phyloP scores from a whole-genome alignment of 2,329 filamentous ascomycete genomes.

The Cladosporium sp. region DNA sequence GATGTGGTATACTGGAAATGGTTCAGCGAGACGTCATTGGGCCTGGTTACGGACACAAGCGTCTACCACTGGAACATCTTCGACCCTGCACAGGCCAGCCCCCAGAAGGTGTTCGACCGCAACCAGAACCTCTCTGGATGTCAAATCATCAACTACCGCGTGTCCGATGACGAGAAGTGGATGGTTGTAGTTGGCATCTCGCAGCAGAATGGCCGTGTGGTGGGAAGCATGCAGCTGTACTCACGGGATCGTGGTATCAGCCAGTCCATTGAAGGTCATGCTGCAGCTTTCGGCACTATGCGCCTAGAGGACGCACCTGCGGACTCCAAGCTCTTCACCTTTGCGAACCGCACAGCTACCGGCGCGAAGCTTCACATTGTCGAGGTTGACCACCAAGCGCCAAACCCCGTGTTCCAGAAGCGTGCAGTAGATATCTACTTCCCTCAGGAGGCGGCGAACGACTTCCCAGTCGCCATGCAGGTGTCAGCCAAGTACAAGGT shows the following conservation, averaged over 20 bases:
- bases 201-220: constrained; percentile 85
- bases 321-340: constrained; percentile 94
- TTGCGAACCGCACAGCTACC: constrained; percentile 82
- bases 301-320: constrained; percentile 82
- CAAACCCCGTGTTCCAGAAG: constrained; percentile 87
- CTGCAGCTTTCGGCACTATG: constrained; percentile 87
- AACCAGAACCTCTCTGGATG: constrained; percentile 84
- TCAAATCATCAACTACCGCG: constrained; percentile 99
- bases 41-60: constrained; percentile 82
- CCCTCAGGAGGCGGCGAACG: constrained; percentile 88
- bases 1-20: constrained; percentile 99
- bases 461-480: constrained; percentile 97
- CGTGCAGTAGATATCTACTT: constrained; percentile 98
- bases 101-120: constrained; percentile 90
- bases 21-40: constrained; percentile 85
- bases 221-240: constrained; percentile 95
- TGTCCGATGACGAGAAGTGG: constrained; percentile 95
- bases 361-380: constrained; percentile 96
- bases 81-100: constrained; percentile 71
- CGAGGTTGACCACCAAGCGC: constrained; percentile 88
- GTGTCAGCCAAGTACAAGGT: constrained; percentile 95
- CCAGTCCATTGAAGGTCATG: constrained; percentile 96
- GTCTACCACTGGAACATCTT: constrained; percentile 99
- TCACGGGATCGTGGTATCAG: constrained; percentile 94
- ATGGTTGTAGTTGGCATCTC: constrained; percentile 97